Percentiles rank a stretch among this genome's conserved stretches.
Evolutionary conservation across 176 grass and related monocot genomes (phyloP).

Genomic region (Triticum timopheevii): DNA sequence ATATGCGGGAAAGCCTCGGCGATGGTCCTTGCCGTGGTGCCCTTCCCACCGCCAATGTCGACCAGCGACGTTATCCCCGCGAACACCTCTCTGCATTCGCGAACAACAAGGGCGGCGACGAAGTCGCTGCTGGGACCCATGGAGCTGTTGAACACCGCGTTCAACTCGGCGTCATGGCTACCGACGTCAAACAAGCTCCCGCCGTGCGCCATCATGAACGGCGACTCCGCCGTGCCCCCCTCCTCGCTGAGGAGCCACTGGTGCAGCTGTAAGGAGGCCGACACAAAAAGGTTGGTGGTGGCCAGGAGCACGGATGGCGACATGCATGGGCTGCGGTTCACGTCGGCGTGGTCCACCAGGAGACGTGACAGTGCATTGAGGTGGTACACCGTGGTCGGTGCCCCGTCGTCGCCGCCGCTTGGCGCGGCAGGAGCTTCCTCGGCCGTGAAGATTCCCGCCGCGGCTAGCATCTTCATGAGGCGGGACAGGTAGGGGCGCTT

Average conservation of each 20-base stretch:
- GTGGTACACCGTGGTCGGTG: not conserved
- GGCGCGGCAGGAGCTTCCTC: too few species aligned
- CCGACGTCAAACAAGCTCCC: not conserved
- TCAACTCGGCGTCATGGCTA: not conserved
- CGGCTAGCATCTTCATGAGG: constrained; percentile 41
- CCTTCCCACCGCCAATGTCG: not conserved
- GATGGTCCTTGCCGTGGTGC: not conserved
- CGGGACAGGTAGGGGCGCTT: constrained; percentile 19
- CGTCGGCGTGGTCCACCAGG: not conserved
- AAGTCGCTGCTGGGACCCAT: not conserved
- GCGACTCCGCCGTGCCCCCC: not conserved
- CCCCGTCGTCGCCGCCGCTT: not conserved
- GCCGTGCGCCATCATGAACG: constrained; percentile 11
- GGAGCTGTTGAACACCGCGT: not conserved
- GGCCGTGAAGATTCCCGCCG: not conserved
- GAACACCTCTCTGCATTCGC: not conserved
- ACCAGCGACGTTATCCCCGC: not conserved
- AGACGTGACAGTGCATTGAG: constrained; percentile 31
- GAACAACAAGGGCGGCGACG: not conserved
- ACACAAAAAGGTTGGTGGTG: not conserved
- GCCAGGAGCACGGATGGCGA: not conserved
- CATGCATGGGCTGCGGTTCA: not conserved
- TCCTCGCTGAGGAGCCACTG: constrained; percentile 13
- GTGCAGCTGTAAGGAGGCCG: not conserved
- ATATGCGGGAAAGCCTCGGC: not conserved